phyloP scores from a whole-genome alignment of 208 protist genomes.

The Herpetomonas samuelpessoai region DNA sequence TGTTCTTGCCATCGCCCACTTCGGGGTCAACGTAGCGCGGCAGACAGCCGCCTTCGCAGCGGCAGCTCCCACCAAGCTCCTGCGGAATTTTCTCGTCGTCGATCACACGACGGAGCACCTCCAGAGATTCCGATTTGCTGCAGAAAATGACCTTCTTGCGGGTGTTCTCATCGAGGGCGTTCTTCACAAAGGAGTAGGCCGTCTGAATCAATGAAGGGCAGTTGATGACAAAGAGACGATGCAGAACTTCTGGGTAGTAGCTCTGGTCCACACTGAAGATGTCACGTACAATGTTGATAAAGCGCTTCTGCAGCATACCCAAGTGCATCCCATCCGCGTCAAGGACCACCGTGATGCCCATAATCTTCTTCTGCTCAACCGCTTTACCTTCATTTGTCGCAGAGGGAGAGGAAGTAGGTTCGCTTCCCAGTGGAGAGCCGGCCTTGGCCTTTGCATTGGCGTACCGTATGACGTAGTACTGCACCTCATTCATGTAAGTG shows the following conservation, averaged over 20 bases:
- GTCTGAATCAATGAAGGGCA: slow-evolving; percentile 41
- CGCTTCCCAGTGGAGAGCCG: background rate
- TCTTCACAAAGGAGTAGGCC: slow-evolving; percentile 52
- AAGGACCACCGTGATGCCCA: slow-evolving; percentile 65
- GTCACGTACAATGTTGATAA: slow-evolving; percentile 37
- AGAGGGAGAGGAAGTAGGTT: background rate
- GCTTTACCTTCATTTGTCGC: background rate
- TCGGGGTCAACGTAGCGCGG: slow-evolving; percentile 25
- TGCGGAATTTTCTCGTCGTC: slow-evolving; percentile 62
- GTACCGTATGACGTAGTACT: slow-evolving; percentile 60
- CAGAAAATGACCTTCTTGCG: slow-evolving; percentile 69
- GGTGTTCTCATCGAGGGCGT: slow-evolving; percentile 59
- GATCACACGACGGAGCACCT: slow-evolving; percentile 49
- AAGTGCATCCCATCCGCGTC: slow-evolving; percentile 56
- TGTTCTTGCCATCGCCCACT: slow-evolving; percentile 5
- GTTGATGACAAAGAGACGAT: slow-evolving; percentile 78
- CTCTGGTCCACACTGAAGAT: slow-evolving; percentile 67
- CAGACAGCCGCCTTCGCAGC: slow-evolving; percentile 55
- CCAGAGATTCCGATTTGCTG: slow-evolving; percentile 34
- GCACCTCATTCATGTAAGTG: slow-evolving; percentile 76
- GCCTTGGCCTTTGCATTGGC: slow-evolving; percentile 29
- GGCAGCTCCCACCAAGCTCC: slow-evolving; percentile 51
- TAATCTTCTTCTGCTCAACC: slow-evolving; percentile 16
- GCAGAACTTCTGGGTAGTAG: slow-evolving; percentile 73
- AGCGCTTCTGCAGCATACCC: slow-evolving; percentile 41